A percentile compares a stretch with the other conserved stretches of the same genome.
Evolutionary conservation across 148 eudicot genomes (phyloP).

Genomic region (Fagopyrum tataricum): DNA sequence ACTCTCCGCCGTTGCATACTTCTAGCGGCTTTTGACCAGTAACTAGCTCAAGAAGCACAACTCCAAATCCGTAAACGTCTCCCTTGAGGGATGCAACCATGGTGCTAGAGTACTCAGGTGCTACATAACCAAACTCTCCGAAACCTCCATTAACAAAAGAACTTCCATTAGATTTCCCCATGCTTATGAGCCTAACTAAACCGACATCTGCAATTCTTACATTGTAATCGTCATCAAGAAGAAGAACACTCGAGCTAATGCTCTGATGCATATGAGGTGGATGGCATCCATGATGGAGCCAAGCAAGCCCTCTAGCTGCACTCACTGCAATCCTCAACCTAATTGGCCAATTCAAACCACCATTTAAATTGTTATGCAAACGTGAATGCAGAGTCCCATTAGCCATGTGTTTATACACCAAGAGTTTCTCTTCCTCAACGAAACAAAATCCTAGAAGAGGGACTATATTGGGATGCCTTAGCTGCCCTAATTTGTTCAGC

Average conservation of each 20-base stretch:
- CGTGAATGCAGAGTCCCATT: slow-evolving; percentile 56
- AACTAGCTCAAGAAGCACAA: slow-evolving; percentile 68
- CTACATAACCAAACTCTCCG: slow-evolving; percentile 80
- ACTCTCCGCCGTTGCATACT: slow-evolving; percentile 47
- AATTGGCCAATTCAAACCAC: slow-evolving; percentile 53
- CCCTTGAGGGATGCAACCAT: slow-evolving; percentile 76
- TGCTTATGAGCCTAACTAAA: slow-evolving; percentile 50
- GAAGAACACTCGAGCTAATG: slow-evolving; percentile 61
- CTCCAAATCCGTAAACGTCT: slow-evolving; percentile 74
- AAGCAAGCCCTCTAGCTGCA: slow-evolving; percentile 76
- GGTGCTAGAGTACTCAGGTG: slow-evolving; percentile 81
- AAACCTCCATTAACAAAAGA: slow-evolving; percentile 64
- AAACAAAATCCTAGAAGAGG: slow-evolving; percentile 80
- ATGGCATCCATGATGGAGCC: slow-evolving; percentile 88
- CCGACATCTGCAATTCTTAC: slow-evolving; percentile 74
- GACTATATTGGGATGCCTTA: slow-evolving; percentile 82
- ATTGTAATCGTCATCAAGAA: slow-evolving; percentile 85
- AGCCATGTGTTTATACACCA: slow-evolving; percentile 80
- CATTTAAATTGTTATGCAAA: slow-evolving; percentile 27
- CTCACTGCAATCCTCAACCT: slow-evolving; percentile 73
- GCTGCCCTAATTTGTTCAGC: slow-evolving; percentile 57
- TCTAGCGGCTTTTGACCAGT: slow-evolving; percentile 79
- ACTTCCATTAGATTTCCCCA: slow-evolving; percentile 42
- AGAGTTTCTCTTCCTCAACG: slow-evolving; percentile 82
- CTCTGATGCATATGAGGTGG: slow-evolving; percentile 73